Percentiles rank a stretch among this genome's conserved stretches.
Conservation (phyloP, 768 basidiomycete genomes). For the Psilocybe cubensis region DNA sequence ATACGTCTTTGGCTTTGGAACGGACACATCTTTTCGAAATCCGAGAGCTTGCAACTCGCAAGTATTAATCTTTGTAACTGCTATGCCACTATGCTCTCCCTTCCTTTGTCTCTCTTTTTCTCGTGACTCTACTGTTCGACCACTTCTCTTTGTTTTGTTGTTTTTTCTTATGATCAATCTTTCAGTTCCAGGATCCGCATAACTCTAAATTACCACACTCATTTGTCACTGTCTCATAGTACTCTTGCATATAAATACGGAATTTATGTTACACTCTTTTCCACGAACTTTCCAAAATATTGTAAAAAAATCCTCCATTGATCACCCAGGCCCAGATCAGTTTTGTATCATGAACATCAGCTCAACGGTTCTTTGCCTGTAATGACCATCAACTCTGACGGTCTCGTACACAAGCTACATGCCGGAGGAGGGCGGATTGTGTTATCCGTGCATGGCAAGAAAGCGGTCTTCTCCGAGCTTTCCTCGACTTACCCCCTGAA, state of each 20-base stretch:
- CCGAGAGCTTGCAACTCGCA: slow-evolving; percentile 83
- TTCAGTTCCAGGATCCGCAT: slow-evolving; percentile 15
- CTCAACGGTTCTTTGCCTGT: neutral
- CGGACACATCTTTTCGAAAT: slow-evolving; percentile 79
- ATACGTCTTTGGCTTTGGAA: slow-evolving; percentile 50
- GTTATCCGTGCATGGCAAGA: slow-evolving; percentile 54
- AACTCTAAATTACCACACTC: slow-evolving; percentile 23
- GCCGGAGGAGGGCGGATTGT: slow-evolving; percentile 63
- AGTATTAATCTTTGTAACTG: slow-evolving; percentile 53
- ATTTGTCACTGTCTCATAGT: slow-evolving; percentile 19
- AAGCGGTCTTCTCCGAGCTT: slow-evolving; percentile 71
- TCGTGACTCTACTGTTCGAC: neutral
- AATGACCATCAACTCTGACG: slow-evolving; percentile 9
- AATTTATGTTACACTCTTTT: neutral
- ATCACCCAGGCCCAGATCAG: neutral
- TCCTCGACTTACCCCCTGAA: slow-evolving; percentile 88
- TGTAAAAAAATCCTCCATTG: neutral
- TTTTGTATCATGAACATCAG: neutral
- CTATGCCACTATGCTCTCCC: slow-evolving; percentile 13
- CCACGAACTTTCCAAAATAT: neutral
- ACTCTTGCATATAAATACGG: slow-evolving; percentile 2
- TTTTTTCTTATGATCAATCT: slow-evolving; percentile 25
- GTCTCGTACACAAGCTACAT: slow-evolving; percentile 26
- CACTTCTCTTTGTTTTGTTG: slow-evolving; percentile 25
- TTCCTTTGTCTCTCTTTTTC: slow-evolving; percentile 1